These are phyloP conservation scores for Atalantia buxifolia DNA, from an alignment of 345 rosid genomes.

Conservation along the genomic window DNA sequence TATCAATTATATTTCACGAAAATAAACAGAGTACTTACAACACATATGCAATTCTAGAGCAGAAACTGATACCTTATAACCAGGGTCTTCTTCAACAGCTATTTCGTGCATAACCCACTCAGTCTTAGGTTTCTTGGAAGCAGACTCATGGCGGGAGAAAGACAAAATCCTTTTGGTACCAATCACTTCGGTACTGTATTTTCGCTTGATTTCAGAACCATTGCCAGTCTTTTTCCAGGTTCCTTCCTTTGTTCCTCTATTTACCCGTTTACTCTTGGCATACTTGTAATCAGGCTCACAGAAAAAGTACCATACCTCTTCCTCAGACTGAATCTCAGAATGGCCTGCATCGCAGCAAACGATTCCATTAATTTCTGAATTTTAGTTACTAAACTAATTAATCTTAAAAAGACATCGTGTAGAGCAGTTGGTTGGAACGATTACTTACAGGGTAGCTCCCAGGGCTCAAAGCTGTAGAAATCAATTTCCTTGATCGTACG, in stretches of 20 bases:
- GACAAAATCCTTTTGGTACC: constrained; percentile 40
- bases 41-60: not conserved
- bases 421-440: not conserved
- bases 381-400: no score
- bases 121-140: not conserved
- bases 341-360: not conserved
- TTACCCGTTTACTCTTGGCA: constrained; percentile 1
- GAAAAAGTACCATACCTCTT: no score
- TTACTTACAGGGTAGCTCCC: not conserved
- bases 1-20: not conserved
- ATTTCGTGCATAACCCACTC: constrained; percentile 7
- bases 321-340: not conserved
- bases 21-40: not conserved
- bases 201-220: constrained; percentile 13
- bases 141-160: not conserved
- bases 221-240: constrained; percentile 46
- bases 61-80: not conserved
- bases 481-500: not conserved
- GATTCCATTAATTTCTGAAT: no score
- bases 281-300: not conserved
- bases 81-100: not conserved
- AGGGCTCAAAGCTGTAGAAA: not conserved
- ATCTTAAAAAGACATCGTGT: not conserved
- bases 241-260: constrained; percentile 32
- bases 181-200: constrained; percentile 13